Base-by-base conservation (phyloP, 179 eudicot species). In the Patellifolia procumbens region DNA sequence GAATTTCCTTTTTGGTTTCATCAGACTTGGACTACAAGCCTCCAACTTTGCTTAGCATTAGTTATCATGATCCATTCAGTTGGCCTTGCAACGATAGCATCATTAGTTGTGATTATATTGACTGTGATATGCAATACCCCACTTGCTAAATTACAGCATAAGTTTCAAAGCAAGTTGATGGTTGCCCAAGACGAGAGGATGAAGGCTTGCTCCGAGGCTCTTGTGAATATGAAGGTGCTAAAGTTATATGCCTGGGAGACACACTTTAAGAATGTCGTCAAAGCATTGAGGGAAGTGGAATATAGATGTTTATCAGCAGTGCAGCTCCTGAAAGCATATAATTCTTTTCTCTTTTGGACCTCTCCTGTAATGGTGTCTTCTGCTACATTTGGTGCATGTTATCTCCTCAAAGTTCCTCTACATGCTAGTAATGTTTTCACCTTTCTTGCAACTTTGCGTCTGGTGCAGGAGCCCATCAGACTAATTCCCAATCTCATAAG, bases 211-310 rank as follows among this genome's bases (percentile, higher is more conserved):
- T 79, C 87, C 0, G 98, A 93, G 77, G 92, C 94, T 55, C 91
- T 93, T 2, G 83, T 89, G 77, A 91, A 87, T 77, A 93, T 91
- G 94, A 93, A 91, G 83, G 92, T 93, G 71, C 80, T 93, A 56
- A 93, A 93, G 67, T 52, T 91, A 16, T 88, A 93, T 78, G 96
- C 94, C 1, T 93, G 98, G 98, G 98, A 91, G 73, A 84, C 76
- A 49, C 91, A 86, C 83, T 88, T 91, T 71, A 91, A 85, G 78
- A 79, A 75, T 17, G 84, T 72, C 3, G 82, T 91, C 1, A 86
- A 87, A 60, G 75, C 68, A 0, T 53, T 90, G 56, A 84, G 94
- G 83, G 51, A 65, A 37, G 82, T 67, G 8, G 98, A 93, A 63
- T 81, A 62, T 59, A 85, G 77, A 70, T 88, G 94, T 89, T 70